Conservation (phyloP, 2,329 filamentous ascomycete species). For the Penicillium sp. region DNA sequence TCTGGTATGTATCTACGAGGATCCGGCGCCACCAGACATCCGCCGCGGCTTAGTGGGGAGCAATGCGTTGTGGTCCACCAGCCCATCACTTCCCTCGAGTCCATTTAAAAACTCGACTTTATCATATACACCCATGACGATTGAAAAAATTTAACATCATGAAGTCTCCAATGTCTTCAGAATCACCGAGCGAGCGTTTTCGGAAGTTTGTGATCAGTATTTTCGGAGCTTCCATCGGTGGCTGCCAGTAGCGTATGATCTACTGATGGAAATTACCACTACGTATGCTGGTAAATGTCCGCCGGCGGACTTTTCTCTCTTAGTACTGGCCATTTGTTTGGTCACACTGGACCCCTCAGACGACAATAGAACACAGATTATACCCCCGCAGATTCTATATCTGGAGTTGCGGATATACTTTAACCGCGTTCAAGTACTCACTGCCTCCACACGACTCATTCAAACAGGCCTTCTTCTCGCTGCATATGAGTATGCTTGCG, state of each 20-base stretch:
- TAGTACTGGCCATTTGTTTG: background rate
- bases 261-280: background rate
- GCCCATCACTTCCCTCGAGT: background rate
- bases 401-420: background rate
- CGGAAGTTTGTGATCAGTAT: background rate
- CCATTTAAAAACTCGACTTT: background rate
- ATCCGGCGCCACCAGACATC: background rate
- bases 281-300: background rate
- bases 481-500: constrained; percentile 2
- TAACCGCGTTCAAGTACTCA: background rate
- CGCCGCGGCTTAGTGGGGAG: background rate
- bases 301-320: constrained; percentile 1
- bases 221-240: constrained; percentile 2
- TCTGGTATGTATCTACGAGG: background rate
- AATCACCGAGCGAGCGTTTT: background rate
- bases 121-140: background rate
- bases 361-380: background rate
- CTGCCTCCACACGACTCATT: background rate
- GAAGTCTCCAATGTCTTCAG: background rate
- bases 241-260: constrained; percentile 1
- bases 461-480: background rate
- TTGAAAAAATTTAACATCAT: background rate
- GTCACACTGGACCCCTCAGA: background rate
- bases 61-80: background rate
- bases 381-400: constrained; percentile 1